phyloP scores from a whole-genome alignment of 306 rosid species.

The Astragalus membranaceus region DNA sequence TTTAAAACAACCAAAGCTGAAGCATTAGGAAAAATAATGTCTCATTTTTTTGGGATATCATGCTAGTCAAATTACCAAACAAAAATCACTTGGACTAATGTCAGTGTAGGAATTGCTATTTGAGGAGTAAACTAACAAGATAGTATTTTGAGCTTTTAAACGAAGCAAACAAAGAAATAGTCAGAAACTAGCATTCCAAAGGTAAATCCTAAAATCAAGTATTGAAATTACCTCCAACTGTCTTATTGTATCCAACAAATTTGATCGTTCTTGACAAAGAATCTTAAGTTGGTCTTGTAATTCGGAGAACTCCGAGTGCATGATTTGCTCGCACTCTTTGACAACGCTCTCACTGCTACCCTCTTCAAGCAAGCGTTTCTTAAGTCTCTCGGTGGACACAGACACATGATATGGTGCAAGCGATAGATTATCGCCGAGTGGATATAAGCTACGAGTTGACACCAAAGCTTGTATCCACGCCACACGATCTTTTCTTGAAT shows the following conservation, averaged over 20 bases:
- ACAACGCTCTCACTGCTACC: conserved; percentile 62
- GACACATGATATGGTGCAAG: conserved; percentile 55
- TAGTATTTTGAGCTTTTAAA: not conserved
- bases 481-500: conserved; percentile 72
- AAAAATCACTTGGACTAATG: not conserved
- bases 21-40: not conserved
- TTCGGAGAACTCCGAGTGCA: conserved; percentile 75
- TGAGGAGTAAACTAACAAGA: not conserved
- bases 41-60: not conserved
- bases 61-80: not conserved
- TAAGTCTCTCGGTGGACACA: conserved; percentile 67
- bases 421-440: conserved; percentile 46
- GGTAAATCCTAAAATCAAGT: conserved; percentile 1
- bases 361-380: conserved; percentile 63
- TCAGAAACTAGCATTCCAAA: not conserved
- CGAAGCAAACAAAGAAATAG: not conserved
- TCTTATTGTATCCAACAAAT: conserved; percentile 71
- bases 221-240: conserved; percentile 72
- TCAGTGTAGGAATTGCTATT: not conserved
- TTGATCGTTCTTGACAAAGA: conserved; percentile 63
- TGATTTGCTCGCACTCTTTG: conserved; percentile 83
- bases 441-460: conserved; percentile 62
- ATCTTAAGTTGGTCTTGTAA: conserved; percentile 59
- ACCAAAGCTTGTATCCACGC: conserved; percentile 90
- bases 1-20: not conserved